phyloP scores from a whole-genome alignment of 495 filamentous ascomycete genomes.

The Penicillium samsonianum region DNA sequence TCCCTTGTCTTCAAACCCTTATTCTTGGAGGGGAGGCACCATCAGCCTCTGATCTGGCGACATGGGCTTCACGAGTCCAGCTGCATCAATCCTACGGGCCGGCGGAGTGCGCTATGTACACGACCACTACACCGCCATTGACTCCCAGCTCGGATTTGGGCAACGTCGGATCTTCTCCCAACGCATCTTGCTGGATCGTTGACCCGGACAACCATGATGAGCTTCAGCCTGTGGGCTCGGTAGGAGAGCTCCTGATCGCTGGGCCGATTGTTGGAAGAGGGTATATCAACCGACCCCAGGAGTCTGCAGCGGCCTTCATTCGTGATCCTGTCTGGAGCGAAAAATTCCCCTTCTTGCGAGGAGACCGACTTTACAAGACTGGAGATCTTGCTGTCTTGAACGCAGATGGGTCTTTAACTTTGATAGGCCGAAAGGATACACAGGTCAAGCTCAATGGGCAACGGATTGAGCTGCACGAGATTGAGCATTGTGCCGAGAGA shows the following conservation, averaged over 20 bases:
- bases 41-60: constrained; percentile 8
- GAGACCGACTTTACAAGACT: constrained; percentile 46
- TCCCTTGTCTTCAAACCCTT: neutral
- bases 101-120: constrained; percentile 47
- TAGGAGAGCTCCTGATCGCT: constrained; percentile 56
- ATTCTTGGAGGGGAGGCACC: neutral
- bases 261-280: constrained; percentile 50
- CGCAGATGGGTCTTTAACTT: constrained; percentile 44
- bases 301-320: constrained; percentile 47
- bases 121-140: neutral
- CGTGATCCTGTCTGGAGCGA: constrained; percentile 43
- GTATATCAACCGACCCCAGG: constrained; percentile 45
- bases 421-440: constrained; percentile 35
- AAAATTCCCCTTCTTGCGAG: constrained; percentile 24
- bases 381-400: constrained; percentile 53
- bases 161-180: neutral
- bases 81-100: constrained; percentile 36
- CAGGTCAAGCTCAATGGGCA: constrained; percentile 5
- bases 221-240: constrained; percentile 49
- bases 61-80: constrained; percentile 26
- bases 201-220: neutral
- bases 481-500: constrained; percentile 2
- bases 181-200: constrained; percentile 1
- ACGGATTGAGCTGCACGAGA: constrained; percentile 1
- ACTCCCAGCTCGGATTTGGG: neutral